Evolutionary conservation across 129 eudicot species (phyloP).

Genomic region (Tanacetum coccineum): DNA sequence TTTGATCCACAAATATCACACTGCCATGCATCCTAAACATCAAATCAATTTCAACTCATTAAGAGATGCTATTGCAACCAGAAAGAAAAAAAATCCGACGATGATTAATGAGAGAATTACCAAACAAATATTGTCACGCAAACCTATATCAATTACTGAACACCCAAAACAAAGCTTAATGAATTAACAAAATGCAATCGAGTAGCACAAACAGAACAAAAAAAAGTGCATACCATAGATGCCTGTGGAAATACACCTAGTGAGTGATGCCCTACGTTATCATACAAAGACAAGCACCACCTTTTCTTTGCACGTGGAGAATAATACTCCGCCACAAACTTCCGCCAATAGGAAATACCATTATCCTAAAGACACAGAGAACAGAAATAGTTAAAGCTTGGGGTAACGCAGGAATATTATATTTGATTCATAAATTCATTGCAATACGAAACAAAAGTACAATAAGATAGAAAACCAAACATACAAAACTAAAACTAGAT

Average conservation of each 20-base stretch:
- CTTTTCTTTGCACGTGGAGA: slow-evolving; percentile 98
- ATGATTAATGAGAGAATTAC: background rate
- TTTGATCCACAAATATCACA: slow-evolving; percentile 97
- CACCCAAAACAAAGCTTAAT: background rate
- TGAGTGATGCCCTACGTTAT: slow-evolving; percentile 84
- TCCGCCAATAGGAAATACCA: slow-evolving; percentile 86
- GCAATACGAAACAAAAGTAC: too few relatives aligned
- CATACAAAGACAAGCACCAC: slow-evolving; percentile 90
- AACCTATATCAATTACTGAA: slow-evolving; percentile 1
- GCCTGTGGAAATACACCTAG: slow-evolving; percentile 91
- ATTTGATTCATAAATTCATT: background rate
- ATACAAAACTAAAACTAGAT: too few relatives aligned
- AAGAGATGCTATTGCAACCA: slow-evolving; percentile 1
- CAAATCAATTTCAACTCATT: slow-evolving; percentile 1
- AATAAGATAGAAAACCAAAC: too few relatives aligned
- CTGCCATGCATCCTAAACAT: slow-evolving; percentile 89
- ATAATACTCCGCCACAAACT: slow-evolving; percentile 85
- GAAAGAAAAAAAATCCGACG: background rate
- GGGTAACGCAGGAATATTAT: background rate
- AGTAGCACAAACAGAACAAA: background rate
- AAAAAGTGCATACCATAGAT: slow-evolving; percentile 55
- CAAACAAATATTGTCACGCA: background rate
- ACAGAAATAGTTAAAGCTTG: background rate
- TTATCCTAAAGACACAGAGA: slow-evolving; percentile 52
- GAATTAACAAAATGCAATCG: background rate